Evolutionary conservation across 139 green algal genomes (phyloP).

Genomic region (Gonium pectorale): DNA sequence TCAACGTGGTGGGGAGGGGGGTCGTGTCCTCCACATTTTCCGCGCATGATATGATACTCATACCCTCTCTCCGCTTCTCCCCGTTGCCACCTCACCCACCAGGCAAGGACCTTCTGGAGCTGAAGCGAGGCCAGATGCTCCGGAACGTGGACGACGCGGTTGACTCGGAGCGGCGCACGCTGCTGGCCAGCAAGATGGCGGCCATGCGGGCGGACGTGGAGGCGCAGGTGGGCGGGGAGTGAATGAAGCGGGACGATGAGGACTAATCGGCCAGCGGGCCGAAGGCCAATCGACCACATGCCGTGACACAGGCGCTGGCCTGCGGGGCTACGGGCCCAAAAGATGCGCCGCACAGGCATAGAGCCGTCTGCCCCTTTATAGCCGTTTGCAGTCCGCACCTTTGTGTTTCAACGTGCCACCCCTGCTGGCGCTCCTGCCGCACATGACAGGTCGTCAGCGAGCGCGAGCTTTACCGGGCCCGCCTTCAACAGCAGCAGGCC

Average conservation of each 20-base stretch:
- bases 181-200: conserved; percentile 41
- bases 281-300: no score
- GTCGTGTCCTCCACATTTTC: no score
- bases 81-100: neutral
- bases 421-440: neutral
- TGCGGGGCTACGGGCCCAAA: no score
- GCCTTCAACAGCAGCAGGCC: conserved; percentile 7
- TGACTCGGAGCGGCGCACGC: conserved; percentile 44
- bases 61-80: neutral
- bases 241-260: no score
- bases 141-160: conserved; percentile 43
- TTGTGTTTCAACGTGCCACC: no score
- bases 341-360: no score
- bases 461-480: conserved; percentile 31
- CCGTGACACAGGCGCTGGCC: no score
- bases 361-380: no score
- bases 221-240: conserved; percentile 23
- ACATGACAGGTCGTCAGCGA: neutral
- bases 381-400: no score
- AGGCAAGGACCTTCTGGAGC: conserved; percentile 47
- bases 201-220: conserved; percentile 46
- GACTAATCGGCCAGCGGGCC: no score
- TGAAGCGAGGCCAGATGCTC: conserved; percentile 51
- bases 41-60: no score
- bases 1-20: no score